phyloP scores from a whole-genome alignment of 257 asterid genomes.

The Cordia subcordata region DNA sequence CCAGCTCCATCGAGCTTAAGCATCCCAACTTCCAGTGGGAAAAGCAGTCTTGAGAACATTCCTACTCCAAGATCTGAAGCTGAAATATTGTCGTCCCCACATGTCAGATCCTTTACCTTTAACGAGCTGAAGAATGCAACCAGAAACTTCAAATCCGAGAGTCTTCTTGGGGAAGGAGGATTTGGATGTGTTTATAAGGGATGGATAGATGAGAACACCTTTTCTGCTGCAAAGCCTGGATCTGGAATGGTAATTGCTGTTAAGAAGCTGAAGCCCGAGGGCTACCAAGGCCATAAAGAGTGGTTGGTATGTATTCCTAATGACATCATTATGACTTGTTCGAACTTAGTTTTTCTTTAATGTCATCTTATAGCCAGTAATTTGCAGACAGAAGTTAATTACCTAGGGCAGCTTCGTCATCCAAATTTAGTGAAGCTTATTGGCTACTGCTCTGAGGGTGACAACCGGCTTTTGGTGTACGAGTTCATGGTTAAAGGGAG shows the following conservation, averaged over 20 bases:
- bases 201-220: constrained; percentile 78
- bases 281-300: constrained; percentile 97
- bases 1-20: constrained; percentile 49
- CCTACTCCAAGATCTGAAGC: constrained; percentile 89
- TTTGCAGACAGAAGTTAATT: constrained; percentile 91
- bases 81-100: constrained; percentile 69
- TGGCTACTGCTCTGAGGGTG: constrained; percentile 89
- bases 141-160: constrained; percentile 80
- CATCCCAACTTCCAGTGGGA: constrained; percentile 50
- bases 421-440: constrained; percentile 85
- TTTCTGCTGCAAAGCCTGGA: constrained; percentile 73
- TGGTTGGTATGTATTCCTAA: constrained; percentile 71
- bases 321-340: neutral
- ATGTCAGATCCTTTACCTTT: constrained; percentile 72
- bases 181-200: constrained; percentile 93
- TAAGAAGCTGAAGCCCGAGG: constrained; percentile 90
- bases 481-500: constrained; percentile 99
- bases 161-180: constrained; percentile 98
- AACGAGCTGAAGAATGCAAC: constrained; percentile 82
- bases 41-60: constrained; percentile 53
- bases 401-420: constrained; percentile 92
- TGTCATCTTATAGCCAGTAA: neutral
- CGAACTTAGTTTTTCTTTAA: neutral
- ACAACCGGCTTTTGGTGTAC: constrained; percentile 80
- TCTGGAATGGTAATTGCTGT: constrained; percentile 93